Conservation (phyloP, 108 stramenopile genomes). For the Conticribra guillardii region DNA sequence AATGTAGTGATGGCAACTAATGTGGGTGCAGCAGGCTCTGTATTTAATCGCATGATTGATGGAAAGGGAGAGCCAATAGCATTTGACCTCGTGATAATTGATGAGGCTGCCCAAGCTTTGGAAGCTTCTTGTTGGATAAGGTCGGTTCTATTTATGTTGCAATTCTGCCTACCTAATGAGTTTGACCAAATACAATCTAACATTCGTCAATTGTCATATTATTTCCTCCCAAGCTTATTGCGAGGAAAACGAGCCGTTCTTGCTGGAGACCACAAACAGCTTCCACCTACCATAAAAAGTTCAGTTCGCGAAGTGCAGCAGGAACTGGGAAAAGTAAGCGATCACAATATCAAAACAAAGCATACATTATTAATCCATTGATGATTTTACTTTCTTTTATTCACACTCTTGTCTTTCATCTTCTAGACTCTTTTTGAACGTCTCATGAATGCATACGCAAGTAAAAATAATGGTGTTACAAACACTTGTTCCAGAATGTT, state of each 20-base stretch:
- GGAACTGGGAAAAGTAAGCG: too few species aligned
- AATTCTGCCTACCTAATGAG: too few species aligned
- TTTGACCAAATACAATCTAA: too few species aligned
- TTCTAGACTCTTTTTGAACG: conserved; percentile 98
- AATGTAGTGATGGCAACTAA: conserved; percentile 91
- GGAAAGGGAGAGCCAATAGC: conserved; percentile 46
- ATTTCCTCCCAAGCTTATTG: too few species aligned
- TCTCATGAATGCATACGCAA: conserved; percentile 77
- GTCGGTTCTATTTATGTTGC: conserved; percentile 6
- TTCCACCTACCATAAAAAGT: conserved; percentile 94
- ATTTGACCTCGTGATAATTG: conserved; percentile 99
- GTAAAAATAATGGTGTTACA: conserved; percentile 1
- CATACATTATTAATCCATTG: too few species aligned
- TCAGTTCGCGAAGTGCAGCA: conserved; percentile 54
- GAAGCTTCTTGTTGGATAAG: conserved; percentile 94
- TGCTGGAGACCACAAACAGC: conserved; percentile 97
- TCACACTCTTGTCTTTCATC: too few species aligned
- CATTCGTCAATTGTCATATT: too few species aligned
- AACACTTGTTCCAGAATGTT: conserved; percentile 80
- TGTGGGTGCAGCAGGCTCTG: conserved; percentile 78
- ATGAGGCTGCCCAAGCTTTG: conserved; percentile 98
- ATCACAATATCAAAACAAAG: too few species aligned
- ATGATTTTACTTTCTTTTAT: too few species aligned
- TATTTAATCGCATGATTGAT: conserved; percentile 57
- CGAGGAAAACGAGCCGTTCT: conserved; percentile 84